phyloP scores from a whole-genome alignment of 1,284 basidiomycete species.

The Pseudozyma tsukubaensis region DNA sequence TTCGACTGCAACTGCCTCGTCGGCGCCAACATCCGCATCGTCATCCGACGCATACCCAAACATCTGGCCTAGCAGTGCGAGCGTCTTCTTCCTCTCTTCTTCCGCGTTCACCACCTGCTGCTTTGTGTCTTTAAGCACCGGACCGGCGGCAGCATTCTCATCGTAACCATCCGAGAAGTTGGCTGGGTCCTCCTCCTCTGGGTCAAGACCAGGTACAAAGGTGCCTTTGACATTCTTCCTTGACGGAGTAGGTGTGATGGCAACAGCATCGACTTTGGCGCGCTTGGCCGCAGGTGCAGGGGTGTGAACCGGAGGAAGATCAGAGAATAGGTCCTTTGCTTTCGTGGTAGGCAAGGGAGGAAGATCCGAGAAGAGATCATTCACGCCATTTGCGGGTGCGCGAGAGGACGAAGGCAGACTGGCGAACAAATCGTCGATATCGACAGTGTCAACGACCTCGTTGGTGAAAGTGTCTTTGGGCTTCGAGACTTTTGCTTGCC shows the following conservation, averaged over 20 bases:
- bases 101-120: constrained; percentile 18
- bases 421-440: constrained; percentile 41
- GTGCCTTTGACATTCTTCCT: constrained; percentile 20
- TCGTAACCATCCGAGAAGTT: constrained; percentile 66
- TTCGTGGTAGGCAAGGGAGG: not conserved
- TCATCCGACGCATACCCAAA: constrained; percentile 73
- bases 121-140: constrained; percentile 1
- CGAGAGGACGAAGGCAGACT: not conserved
- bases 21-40: constrained; percentile 55
- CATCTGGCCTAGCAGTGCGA: constrained; percentile 68
- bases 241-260: constrained; percentile 2
- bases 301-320: constrained; percentile 11
- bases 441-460: constrained; percentile 19
- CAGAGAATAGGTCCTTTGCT: constrained; percentile 30
- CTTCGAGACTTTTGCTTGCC: not conserved
- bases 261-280: constrained; percentile 2
- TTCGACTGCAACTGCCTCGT: not conserved
- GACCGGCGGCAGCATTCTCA: constrained; percentile 30
- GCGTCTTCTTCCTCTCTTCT: constrained; percentile 38
- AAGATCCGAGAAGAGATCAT: constrained; percentile 39
- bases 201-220: constrained; percentile 37
- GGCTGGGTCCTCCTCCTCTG: constrained; percentile 47
- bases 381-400: constrained; percentile 1
- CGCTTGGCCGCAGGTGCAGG: constrained; percentile 11
- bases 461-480: not conserved